A percentile compares a stretch with the other conserved stretches of the same genome.
These are phyloP conservation scores for Nissolia schottii DNA, from an alignment of 306 rosid genomes.

Conservation along the genomic window DNA sequence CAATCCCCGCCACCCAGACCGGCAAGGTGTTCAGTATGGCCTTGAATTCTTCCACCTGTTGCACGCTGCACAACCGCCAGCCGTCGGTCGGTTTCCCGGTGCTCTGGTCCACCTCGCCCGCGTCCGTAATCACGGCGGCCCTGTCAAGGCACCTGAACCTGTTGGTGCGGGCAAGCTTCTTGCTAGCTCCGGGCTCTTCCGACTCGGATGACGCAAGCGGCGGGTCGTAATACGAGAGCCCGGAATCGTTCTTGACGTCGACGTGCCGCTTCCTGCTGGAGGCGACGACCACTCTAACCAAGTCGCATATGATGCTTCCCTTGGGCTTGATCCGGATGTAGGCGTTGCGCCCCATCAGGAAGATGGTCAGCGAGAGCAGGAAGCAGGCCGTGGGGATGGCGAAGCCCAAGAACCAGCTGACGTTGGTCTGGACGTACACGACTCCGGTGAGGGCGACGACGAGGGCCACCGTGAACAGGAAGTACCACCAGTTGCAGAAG, in stretches of 20 bases:
- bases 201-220: slow-evolving; percentile 5
- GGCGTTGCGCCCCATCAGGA: slow-evolving; percentile 29
- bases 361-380: slow-evolving; percentile 36
- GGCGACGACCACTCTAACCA: slow-evolving; percentile 37
- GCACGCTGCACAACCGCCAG: slow-evolving; percentile 53
- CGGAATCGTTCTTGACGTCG: neutral
- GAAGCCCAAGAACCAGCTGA: slow-evolving; percentile 59
- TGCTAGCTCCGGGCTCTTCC: neutral
- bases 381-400: slow-evolving; percentile 47
- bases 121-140: slow-evolving; percentile 41
- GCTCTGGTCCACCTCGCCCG: slow-evolving; percentile 34
- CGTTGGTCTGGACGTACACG: slow-evolving; percentile 44
- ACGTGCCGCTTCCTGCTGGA: slow-evolving; percentile 25
- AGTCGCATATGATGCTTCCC: slow-evolving; percentile 42
- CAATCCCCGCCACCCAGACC: slow-evolving; percentile 47
- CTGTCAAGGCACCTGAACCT: slow-evolving; percentile 42
- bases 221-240: slow-evolving; percentile 30
- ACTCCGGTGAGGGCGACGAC: slow-evolving; percentile 48
- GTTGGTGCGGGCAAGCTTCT: slow-evolving; percentile 25
- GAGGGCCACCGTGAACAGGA: slow-evolving; percentile 47
- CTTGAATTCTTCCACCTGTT: slow-evolving; percentile 55
- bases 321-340: slow-evolving; percentile 36
- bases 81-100: slow-evolving; percentile 23
- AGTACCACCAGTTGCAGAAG: slow-evolving; percentile 67
- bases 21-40: slow-evolving; percentile 38